These are phyloP conservation scores for Chlamydomonas sp. DNA, from an alignment of 139 green algal genomes.

Conservation along the genomic window DNA sequence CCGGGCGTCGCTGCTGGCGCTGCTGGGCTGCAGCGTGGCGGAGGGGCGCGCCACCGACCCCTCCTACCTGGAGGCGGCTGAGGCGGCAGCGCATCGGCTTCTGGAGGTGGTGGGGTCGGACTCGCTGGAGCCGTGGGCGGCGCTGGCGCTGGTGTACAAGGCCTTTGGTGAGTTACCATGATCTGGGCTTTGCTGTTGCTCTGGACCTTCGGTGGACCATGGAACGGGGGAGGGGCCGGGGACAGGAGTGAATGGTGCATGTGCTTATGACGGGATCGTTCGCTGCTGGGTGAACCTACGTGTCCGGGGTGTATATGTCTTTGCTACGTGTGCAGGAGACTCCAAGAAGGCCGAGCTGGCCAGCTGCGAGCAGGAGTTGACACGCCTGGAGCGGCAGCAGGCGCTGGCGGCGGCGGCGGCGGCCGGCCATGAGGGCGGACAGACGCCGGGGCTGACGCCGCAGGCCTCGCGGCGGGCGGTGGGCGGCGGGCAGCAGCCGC, in stretches of 20 bases:
- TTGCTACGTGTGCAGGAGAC: not conserved
- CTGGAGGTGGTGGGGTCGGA: not conserved
- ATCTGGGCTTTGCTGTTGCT: no score
- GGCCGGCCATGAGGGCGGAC: not conserved
- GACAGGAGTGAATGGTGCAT: not conserved
- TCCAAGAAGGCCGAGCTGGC: constrained; percentile 15
- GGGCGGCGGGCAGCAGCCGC: not conserved
- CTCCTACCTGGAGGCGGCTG: constrained; percentile 26
- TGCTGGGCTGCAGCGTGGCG: constrained; percentile 29
- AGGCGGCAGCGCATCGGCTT: constrained; percentile 36
- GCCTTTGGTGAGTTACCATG: constrained; percentile 3
- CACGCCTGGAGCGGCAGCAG: constrained; percentile 2
- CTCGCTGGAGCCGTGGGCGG: constrained; percentile 22
- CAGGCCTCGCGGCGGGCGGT: not conserved
- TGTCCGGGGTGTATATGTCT: no score
- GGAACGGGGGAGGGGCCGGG: not conserved
- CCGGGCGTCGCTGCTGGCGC: constrained; percentile 23
- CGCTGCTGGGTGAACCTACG: no score
- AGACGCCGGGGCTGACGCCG: not conserved
- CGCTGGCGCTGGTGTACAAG: constrained; percentile 30
- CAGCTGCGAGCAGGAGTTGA: constrained; percentile 36
- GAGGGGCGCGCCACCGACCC: constrained; percentile 26
- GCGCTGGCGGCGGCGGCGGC: not conserved
- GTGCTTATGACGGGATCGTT: no score
- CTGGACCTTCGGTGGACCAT: no score